These are phyloP conservation scores for Aspergillus jensenii DNA, from an alignment of 2,329 filamentous ascomycete genomes.

Conservation along the genomic window DNA sequence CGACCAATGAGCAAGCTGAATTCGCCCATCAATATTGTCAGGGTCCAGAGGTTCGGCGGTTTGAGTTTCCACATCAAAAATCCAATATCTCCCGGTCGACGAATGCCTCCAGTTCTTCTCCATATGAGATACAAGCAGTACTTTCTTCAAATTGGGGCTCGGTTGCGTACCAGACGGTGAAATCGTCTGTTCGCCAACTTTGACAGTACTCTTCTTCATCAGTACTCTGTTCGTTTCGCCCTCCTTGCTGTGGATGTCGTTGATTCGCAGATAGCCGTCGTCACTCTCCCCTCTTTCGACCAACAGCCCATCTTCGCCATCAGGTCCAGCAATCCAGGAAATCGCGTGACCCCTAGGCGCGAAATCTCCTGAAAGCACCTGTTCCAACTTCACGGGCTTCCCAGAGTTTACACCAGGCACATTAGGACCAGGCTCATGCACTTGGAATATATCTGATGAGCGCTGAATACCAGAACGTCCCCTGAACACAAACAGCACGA, in stretches of 20 bases:
- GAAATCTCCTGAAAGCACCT: constrained; percentile 43
- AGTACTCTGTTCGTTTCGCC: constrained; percentile 58
- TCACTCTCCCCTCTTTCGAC: constrained; percentile 64
- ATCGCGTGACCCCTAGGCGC: constrained; percentile 39
- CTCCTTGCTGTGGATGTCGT: constrained; percentile 70
- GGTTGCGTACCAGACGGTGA: constrained; percentile 66
- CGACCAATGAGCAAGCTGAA: constrained; percentile 89
- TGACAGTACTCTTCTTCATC: constrained; percentile 69
- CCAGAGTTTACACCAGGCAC: constrained; percentile 35
- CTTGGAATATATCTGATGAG: constrained; percentile 23
- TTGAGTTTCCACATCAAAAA: constrained; percentile 85
- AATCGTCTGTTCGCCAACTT: constrained; percentile 57
- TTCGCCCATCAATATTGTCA: constrained; percentile 58
- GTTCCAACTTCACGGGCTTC: constrained; percentile 44
- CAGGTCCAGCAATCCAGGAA: constrained; percentile 49
- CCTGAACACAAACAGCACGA: constrained; percentile 43
- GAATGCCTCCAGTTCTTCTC: constrained; percentile 88
- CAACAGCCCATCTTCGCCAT: constrained; percentile 71
- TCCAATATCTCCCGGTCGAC: constrained; percentile 81
- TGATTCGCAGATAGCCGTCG: constrained; percentile 75
- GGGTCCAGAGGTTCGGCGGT: constrained; percentile 75
- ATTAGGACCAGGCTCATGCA: constrained; percentile 29
- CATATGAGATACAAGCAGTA: constrained; percentile 73
- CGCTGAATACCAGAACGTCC: constrained; percentile 34
- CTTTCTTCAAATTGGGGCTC: constrained; percentile 80